A percentile compares a stretch with the other conserved stretches of the same genome.
phyloP scores from a whole-genome alignment of 140 eudicot species.

The Stevia rebaudiana region DNA sequence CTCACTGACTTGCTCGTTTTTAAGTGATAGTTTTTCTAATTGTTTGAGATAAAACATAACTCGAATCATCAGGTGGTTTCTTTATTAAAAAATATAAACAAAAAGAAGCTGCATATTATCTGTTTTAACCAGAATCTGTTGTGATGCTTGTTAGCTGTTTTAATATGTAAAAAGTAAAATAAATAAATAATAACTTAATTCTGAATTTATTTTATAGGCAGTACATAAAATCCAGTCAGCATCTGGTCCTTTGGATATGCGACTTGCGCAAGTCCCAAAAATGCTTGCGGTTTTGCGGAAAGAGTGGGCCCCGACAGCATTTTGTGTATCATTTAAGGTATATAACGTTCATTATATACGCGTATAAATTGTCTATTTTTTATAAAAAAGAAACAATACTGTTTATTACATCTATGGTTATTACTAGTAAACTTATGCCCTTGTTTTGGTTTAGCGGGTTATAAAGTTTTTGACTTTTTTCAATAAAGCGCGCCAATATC shows the following conservation, averaged over 20 bases:
- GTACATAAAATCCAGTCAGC: conserved; percentile 84
- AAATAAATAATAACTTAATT: background rate
- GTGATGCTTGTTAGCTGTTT: background rate
- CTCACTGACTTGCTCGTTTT: background rate
- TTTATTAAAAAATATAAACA: background rate
- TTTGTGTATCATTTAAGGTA: conserved; percentile 87
- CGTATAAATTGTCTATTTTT: background rate
- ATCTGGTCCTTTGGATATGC: conserved; percentile 88
- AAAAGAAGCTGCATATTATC: background rate
- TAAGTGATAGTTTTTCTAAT: background rate
- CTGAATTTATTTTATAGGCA: conserved; percentile 34
- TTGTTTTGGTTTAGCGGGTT: too few relatives aligned
- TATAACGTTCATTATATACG: background rate
- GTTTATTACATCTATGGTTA: background rate
- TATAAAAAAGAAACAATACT: background rate
- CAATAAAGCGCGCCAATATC: background rate
- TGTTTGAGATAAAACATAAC: background rate
- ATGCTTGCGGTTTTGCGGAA: conserved; percentile 78
- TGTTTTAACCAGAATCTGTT: background rate
- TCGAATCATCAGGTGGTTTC: background rate
- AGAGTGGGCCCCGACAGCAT: conserved; percentile 88
- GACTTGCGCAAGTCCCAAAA: conserved; percentile 86
- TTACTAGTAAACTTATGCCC: background rate
- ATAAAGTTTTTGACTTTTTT: too few relatives aligned
- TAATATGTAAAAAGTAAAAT: background rate